Evolutionary conservation across 768 basidiomycete genomes (phyloP), one percentile per base, ranked within the genome.

Genomic region (Mrakia blollopis): DNA sequence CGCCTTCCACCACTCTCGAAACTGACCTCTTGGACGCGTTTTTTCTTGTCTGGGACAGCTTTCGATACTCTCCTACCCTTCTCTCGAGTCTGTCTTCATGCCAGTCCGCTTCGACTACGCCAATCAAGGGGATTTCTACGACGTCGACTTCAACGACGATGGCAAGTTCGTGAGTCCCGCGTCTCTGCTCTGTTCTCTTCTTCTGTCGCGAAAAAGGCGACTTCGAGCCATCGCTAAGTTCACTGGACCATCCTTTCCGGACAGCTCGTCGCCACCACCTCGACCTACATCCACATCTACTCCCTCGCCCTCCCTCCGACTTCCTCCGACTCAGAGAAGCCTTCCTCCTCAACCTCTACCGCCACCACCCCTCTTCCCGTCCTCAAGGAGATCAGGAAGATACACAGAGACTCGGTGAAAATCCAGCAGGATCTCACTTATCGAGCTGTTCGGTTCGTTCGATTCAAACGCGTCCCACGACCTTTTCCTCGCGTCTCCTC

Each of bases 91-190:
- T 79, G 47, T 84, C 85, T 32, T 87, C 85, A 23, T 82, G 83
- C 30, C 82, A 88, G 6, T 85, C 61, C 82, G 81, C 62, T 85
- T 89, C 62, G 85, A 88, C 23, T 68, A 75, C 21, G 39, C 73
- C 13, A 88, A 88, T n/a, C 13, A 68, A 18, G 90, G 89, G 65
- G 94, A 97, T 83, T 89, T 98, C 63, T 96, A 93, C 77, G 94
- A 96, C 80, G 89, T 88, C 25, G 87, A 92, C 10, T 92, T 97
- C 85, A 90, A 91, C 37, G 84, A 86, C 7, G 86, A 87, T 16
- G 88, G 86, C 30, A 62, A 67, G 23, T 72, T 70, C 32, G 92
- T 92, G 81, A 77, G 80, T 69, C 10, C 30, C 61, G 65, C 68
- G 44, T 44, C 57, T 52, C 67, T 76, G n/a, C n/a, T 4, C 79